Base-by-base conservation (phyloP, 768 basidiomycete species). In the Ramaria sp. region DNA sequence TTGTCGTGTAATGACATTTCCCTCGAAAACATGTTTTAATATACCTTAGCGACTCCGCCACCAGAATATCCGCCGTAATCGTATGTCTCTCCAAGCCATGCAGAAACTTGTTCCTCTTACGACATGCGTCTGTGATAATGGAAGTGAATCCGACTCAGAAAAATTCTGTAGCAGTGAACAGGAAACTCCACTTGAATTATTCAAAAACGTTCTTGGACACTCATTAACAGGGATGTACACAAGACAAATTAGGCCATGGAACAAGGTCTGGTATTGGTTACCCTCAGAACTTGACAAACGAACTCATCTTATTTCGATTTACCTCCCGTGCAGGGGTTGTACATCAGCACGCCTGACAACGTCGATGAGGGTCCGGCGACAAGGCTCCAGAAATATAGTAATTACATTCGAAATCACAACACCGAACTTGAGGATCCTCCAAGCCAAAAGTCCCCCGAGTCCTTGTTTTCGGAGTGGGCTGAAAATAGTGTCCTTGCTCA, bases 201-300 rank as follows among this genome's bases (percentile, higher is more conserved):
- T 44, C 30, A 18, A 24, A 10, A 30, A 16, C 15, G 30, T 43
- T 32, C 42, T 55, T 27, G 53, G 24, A n/a, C 3, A 32, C n/a
- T n/a, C 2, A n/a, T 32, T 55, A 44, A 55, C 43, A 10, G 28
- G 22, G 13, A 34, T 55, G 42, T 47, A 16, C 24, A 24, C 15
- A 15, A 55, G 32, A n/a, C 22, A 42, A 12, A 27, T 55, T 18
- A 55, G 34, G 28, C 53, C 53, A 30, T 55, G 53, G 53, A 47
- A 28, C 28, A 55, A 55, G 53, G 53, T 55, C 34, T 22, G 42
- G 18, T 5, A 55, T 32, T 34, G 2, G 3, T 47, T 25, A 27
- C 24, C 8, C 25, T 28, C 24, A 18, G 6, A 30, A 27, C n/a
- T 47, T 16, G 10, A n/a, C 25, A 2, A 3, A 6, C 12, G 16